Conservation (phyloP, 2,329 filamentous ascomycete species). For the Phaeomoniella chlamydospora region DNA sequence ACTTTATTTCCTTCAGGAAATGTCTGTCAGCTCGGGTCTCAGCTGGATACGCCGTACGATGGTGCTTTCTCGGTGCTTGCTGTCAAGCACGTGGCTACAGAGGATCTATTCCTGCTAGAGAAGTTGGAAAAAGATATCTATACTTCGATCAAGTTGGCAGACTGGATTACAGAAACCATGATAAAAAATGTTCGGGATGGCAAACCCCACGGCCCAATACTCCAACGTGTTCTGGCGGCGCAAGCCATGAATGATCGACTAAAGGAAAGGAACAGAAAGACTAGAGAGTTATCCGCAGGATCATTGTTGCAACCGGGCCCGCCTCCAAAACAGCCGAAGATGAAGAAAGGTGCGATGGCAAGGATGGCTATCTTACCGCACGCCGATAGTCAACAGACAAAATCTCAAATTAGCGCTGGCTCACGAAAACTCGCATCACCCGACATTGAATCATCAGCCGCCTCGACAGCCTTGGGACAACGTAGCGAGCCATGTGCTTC, state of each 20-base stretch:
- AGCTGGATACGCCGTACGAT: neutral
- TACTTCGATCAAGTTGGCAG: conserved; percentile 6
- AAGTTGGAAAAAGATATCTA: conserved; percentile 5
- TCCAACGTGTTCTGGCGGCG: neutral
- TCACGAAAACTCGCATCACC: too few species aligned
- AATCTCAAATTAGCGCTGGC: neutral
- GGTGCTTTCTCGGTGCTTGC: neutral
- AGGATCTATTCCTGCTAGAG: conserved; percentile 10
- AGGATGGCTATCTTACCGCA: conserved; percentile 10
- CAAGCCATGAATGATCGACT: neutral
- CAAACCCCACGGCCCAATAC: too few species aligned
- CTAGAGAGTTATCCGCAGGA: neutral
- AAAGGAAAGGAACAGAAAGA: neutral
- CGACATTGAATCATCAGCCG: too few species aligned
- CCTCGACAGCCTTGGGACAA: too few species aligned
- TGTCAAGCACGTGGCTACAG: neutral
- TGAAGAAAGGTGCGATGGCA: conserved; percentile 10
- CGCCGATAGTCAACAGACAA: neutral
- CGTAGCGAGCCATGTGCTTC: too few species aligned
- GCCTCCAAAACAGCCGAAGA: conserved; percentile 8
- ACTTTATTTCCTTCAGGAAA: neutral
- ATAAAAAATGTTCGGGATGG: conserved; percentile 8
- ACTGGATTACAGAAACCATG: conserved; percentile 9
- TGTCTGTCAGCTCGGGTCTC: neutral
- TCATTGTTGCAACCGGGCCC: conserved; percentile 2